phyloP scores from a whole-genome alignment of 768 basidiomycete genomes.

The Daedaleopsis sinensis region DNA sequence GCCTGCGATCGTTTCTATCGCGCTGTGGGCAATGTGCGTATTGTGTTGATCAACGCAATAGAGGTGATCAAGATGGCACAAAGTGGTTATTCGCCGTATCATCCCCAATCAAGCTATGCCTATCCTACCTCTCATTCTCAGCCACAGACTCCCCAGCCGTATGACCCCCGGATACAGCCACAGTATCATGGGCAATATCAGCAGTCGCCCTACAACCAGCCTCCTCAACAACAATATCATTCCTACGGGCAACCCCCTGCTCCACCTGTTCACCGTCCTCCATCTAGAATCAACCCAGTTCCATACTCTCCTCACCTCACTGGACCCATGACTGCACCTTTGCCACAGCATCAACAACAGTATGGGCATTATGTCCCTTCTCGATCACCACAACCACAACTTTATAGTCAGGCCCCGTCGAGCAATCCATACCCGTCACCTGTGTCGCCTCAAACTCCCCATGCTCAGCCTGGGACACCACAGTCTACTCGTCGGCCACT shows the following conservation, averaged over 20 bases:
- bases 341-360: conserved; percentile 7
- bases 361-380: conserved; percentile 12
- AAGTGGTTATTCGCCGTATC: conserved; percentile 14
- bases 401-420: neutral
- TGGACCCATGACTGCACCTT: conserved; percentile 1
- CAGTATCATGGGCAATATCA: conserved; percentile 9
- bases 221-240: neutral
- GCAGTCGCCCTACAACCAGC: neutral
- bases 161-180: conserved; percentile 2
- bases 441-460: conserved; percentile 14
- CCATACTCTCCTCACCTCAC: neutral
- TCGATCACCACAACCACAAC: conserved; percentile 16
- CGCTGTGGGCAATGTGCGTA: neutral
- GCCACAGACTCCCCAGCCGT: neutral
- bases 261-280: neutral
- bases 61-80: conserved; percentile 7
- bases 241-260: neutral
- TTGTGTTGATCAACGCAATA: neutral
- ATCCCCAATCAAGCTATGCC: conserved; percentile 8
- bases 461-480: conserved; percentile 3
- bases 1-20: neutral
- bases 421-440: conserved; percentile 17
- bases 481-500: conserved; percentile 23
- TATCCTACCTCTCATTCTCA: conserved; percentile 5
- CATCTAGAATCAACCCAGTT: conserved; percentile 5